Percentiles rank a stretch among this genome's conserved stretches.
Evolutionary conservation across 768 basidiomycete genomes (phyloP).

Genomic region (Dendrothele bispora): DNA sequence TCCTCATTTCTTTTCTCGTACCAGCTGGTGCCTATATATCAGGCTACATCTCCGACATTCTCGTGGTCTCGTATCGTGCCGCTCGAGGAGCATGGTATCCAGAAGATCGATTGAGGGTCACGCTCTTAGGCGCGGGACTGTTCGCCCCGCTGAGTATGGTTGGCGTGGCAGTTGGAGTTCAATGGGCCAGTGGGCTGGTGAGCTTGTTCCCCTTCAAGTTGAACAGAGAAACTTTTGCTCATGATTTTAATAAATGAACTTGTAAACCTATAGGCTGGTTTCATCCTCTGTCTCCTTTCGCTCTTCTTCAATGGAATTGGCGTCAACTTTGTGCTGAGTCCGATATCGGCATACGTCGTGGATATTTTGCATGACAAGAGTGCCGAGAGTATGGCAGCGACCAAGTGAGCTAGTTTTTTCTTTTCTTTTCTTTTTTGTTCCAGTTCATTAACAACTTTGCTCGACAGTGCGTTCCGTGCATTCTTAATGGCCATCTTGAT

Average conservation of each 20-base stretch:
- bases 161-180: too few species aligned
- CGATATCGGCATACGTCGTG: constrained; percentile 37
- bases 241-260: too few species aligned
- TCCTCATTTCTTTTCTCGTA: too few species aligned
- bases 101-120: constrained; percentile 49
- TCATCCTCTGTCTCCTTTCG: background rate
- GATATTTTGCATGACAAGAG: constrained; percentile 41
- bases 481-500: background rate
- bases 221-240: too few species aligned
- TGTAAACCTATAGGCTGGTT: too few species aligned
- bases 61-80: constrained; percentile 37
- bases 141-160: constrained; percentile 48
- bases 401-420: constrained; percentile 25
- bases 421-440: background rate
- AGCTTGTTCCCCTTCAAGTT: constrained; percentile 13
- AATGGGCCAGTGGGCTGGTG: constrained; percentile 54
- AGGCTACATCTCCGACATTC: constrained; percentile 44
- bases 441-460: too few species aligned
- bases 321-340: constrained; percentile 41
- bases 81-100: constrained; percentile 44
- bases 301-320: constrained; percentile 47
- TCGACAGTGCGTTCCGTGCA: background rate
- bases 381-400: constrained; percentile 41
- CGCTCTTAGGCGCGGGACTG: constrained; percentile 34
- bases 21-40: constrained; percentile 49